Conservation (phyloP, 164 flowering plant species). For the Buxus sempervirens region DNA sequence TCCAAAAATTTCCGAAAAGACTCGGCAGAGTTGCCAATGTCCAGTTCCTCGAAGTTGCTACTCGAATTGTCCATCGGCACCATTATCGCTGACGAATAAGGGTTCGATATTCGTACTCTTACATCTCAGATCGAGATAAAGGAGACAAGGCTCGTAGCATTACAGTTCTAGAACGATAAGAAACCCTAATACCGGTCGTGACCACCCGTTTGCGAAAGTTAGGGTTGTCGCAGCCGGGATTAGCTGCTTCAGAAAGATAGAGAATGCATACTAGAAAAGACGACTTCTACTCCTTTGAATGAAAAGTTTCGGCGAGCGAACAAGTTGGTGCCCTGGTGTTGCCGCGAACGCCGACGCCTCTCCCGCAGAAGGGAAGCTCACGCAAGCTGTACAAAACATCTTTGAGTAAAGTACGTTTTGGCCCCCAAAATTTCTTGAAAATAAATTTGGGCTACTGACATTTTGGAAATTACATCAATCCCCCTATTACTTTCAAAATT, state of each 20-base stretch:
- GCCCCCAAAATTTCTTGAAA: too few relatives aligned
- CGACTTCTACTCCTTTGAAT: too few relatives aligned
- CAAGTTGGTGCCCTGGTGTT: too few relatives aligned
- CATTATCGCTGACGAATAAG: slow-evolving; percentile 32
- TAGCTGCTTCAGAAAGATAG: background rate
- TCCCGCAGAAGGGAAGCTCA: too few relatives aligned
- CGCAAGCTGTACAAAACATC: too few relatives aligned
- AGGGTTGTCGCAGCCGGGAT: background rate
- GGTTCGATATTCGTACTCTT: background rate
- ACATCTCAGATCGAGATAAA: slow-evolving; percentile 1
- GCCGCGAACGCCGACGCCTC: too few relatives aligned
- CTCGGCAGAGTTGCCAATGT: slow-evolving; percentile 42
- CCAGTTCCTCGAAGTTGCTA: slow-evolving; percentile 29
- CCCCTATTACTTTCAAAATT: too few relatives aligned
- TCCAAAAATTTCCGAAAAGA: slow-evolving; percentile 54
- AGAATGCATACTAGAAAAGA: too few relatives aligned
- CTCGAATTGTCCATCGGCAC: slow-evolving; percentile 31
- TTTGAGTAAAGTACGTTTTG: too few relatives aligned
- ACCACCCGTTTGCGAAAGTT: background rate
- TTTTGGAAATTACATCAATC: too few relatives aligned
- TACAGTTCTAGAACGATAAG: background rate
- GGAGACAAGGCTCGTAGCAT: background rate
- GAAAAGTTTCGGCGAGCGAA: too few relatives aligned
- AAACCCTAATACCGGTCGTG: background rate
- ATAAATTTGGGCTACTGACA: too few relatives aligned